Evolutionary conservation across 305 asterid species (phyloP).

Genomic region (Fraxinus xanthoxyloides): DNA sequence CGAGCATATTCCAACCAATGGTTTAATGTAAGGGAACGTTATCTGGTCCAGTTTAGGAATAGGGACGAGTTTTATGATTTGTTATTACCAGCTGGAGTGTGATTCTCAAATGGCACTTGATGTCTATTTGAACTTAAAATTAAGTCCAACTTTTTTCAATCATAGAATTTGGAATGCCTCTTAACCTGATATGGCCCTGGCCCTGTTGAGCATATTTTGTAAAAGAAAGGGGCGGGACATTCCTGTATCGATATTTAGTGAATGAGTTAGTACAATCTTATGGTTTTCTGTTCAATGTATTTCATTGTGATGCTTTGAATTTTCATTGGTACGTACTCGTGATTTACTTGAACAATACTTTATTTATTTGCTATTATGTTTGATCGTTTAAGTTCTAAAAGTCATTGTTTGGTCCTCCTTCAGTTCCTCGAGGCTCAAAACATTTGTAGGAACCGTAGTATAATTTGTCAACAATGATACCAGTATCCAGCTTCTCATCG

Average conservation of each 20-base stretch:
- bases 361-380: not conserved
- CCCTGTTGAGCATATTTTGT: not conserved
- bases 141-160: not conserved
- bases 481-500: not conserved
- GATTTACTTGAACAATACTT: not conserved
- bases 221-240: not conserved
- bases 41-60: not conserved
- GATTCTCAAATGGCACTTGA: not conserved
- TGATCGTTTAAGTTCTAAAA: not conserved
- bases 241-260: not conserved
- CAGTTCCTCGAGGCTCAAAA: not conserved
- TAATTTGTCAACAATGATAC: not conserved
- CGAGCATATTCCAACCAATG: not conserved
- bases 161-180: not conserved
- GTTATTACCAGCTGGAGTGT: not conserved
- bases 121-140: not conserved
- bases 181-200: not conserved
- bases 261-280: not conserved
- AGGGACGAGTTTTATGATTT: not conserved
- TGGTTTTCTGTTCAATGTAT: not conserved
- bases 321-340: not conserved
- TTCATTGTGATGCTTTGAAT: not conserved
- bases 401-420: not conserved
- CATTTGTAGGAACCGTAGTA: not conserved
- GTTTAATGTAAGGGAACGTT: not conserved